Evolutionary conservation across 2,329 filamentous ascomycete genomes (phyloP).

Genomic region (Juglanconis sp.): DNA sequence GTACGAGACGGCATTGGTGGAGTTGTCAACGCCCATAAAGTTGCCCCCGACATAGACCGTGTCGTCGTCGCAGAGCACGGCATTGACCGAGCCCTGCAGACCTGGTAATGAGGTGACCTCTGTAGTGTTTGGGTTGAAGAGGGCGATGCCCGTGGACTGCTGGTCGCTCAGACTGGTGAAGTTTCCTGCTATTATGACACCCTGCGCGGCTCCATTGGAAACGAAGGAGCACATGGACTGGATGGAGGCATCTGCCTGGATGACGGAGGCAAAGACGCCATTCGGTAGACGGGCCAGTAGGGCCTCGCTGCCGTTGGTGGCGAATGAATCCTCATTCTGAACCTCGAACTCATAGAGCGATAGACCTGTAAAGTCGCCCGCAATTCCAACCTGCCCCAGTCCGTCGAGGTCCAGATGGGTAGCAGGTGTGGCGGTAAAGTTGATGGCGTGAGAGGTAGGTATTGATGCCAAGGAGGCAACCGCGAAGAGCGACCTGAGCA

Average conservation of each 20-base stretch:
- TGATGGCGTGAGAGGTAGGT: slow-evolving; percentile 43
- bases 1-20: slow-evolving; percentile 89
- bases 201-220: slow-evolving; percentile 63
- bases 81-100: slow-evolving; percentile 76
- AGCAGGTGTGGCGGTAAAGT: slow-evolving; percentile 60
- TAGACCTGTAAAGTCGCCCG: slow-evolving; percentile 86
- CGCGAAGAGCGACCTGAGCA: slow-evolving; percentile 19
- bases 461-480: slow-evolving; percentile 41
- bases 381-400: slow-evolving; percentile 79
- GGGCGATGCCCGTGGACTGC: slow-evolving; percentile 72
- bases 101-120: slow-evolving; percentile 73
- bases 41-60: slow-evolving; percentile 86
- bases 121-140: slow-evolving; percentile 73
- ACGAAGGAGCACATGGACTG: slow-evolving; percentile 82
- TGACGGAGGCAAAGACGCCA: slow-evolving; percentile 72
- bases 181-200: slow-evolving; percentile 86
- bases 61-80: slow-evolving; percentile 76
- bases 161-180: slow-evolving; percentile 85
- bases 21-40: slow-evolving; percentile 70
- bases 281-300: slow-evolving; percentile 82
- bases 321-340: slow-evolving; percentile 67
- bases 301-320: slow-evolving; percentile 74
- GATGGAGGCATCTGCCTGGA: slow-evolving; percentile 79
- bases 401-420: slow-evolving; percentile 74
- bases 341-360: slow-evolving; percentile 84